A percentile compares a stretch with the other conserved stretches of the same genome.
Evolutionary conservation across 768 basidiomycete species (phyloP).

Genomic region (Phylloporus sp.): DNA sequence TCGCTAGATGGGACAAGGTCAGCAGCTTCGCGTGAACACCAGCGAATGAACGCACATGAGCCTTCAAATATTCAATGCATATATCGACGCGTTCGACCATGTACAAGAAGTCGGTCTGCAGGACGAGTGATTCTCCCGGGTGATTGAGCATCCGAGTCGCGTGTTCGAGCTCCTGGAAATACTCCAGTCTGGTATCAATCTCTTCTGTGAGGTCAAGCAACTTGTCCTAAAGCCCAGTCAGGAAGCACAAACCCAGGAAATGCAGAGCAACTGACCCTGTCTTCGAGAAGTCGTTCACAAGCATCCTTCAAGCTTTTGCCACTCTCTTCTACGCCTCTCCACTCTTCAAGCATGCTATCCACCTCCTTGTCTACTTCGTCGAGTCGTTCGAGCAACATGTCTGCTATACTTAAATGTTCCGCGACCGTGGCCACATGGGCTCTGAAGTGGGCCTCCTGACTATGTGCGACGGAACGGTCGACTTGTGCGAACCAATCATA

Average conservation of each 20-base stretch:
- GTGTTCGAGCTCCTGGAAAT: slow-evolving; percentile 91
- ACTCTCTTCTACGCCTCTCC: slow-evolving; percentile 88
- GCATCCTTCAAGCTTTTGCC: slow-evolving; percentile 87
- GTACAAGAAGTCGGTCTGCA: slow-evolving; percentile 86
- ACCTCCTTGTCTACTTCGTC: slow-evolving; percentile 71
- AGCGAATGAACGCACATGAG: slow-evolving; percentile 56
- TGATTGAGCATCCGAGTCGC: slow-evolving; percentile 93
- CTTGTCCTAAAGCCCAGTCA: slow-evolving; percentile 51
- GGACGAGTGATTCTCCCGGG: slow-evolving; percentile 87
- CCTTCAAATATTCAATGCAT: slow-evolving; percentile 85
- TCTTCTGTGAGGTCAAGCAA: slow-evolving; percentile 77
- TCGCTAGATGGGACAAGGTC: slow-evolving; percentile 44
- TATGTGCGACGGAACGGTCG: slow-evolving; percentile 85
- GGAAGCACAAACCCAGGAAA: background rate
- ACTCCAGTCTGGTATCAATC: slow-evolving; percentile 75
- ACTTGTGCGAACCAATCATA: slow-evolving; percentile 94
- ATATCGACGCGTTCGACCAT: slow-evolving; percentile 96
- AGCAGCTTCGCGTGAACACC: background rate
- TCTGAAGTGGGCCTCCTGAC: slow-evolving; percentile 90
- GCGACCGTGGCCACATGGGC: slow-evolving; percentile 75
- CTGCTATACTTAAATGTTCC: slow-evolving; percentile 74
- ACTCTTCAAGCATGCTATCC: slow-evolving; percentile 75
- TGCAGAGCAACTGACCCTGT: slow-evolving; percentile 56
- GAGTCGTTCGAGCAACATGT: slow-evolving; percentile 64
- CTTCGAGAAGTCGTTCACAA: slow-evolving; percentile 83